phyloP scores from a whole-genome alignment of 306 rosid species.

The Arachis stenosperma region DNA sequence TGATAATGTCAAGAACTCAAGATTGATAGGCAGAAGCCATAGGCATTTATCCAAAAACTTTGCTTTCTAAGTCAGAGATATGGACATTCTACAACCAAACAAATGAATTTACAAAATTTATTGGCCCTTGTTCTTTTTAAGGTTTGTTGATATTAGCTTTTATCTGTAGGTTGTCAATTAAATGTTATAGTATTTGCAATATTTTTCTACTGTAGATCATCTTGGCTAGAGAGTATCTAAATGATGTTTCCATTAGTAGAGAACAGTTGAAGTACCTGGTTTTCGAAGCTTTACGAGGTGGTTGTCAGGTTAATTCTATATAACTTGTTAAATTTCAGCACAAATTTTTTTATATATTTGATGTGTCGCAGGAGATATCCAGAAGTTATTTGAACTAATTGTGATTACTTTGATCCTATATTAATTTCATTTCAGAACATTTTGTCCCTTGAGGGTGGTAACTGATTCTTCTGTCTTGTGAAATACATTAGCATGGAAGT shows the following conservation, averaged over 20 bases:
- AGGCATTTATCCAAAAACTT: conserved; percentile 19
- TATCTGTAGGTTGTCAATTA: conserved; percentile 4
- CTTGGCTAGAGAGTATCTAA: conserved; percentile 93
- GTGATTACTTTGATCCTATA: not conserved
- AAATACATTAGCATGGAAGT: conserved; percentile 6
- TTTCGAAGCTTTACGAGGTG: conserved; percentile 93
- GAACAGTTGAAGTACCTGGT: conserved; percentile 89
- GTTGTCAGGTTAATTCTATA: conserved; percentile 77
- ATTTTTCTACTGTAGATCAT: conserved; percentile 67
- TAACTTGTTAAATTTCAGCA: conserved; percentile 29
- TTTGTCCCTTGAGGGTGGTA: conserved; percentile 1
- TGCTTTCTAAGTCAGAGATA: conserved; percentile 12
- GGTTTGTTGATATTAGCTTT: conserved; percentile 26
- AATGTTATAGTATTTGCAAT: conserved; percentile 14
- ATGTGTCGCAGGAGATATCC: conserved; percentile 7
- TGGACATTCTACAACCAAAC: not conserved
- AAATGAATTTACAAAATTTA: conserved; percentile 9
- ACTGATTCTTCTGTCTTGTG: conserved; percentile 24
- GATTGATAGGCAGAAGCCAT: conserved; percentile 19
- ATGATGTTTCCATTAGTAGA: conserved; percentile 74
- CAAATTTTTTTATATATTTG: conserved; percentile 21
- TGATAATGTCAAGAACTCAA: not conserved
- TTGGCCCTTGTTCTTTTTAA: conserved; percentile 12
- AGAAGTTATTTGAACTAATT: conserved; percentile 28
- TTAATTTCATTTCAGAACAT: conserved; percentile 26